These are phyloP conservation scores for Fusarium nygamai DNA, from an alignment of 2,329 filamentous ascomycete genomes.

Conservation along the genomic window DNA sequence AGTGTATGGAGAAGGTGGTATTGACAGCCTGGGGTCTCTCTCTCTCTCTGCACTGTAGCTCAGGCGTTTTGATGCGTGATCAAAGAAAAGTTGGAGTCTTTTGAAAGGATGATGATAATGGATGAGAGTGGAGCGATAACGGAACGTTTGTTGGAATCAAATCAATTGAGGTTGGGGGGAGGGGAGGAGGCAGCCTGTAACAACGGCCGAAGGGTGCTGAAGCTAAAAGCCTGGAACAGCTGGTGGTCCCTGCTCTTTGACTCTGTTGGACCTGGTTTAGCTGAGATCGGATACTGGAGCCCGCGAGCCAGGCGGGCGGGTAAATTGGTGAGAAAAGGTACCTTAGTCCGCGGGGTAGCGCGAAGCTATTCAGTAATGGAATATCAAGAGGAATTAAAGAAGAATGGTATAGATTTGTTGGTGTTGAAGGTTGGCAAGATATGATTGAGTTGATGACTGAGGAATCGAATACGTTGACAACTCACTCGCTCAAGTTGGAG, in stretches of 20 bases:
- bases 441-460: slow-evolving; percentile 14
- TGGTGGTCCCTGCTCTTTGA: slow-evolving; percentile 12
- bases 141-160: slow-evolving; percentile 10
- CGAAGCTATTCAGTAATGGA: slow-evolving; percentile 9
- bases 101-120: slow-evolving; percentile 18
- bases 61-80: background rate
- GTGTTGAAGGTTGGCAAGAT: background rate
- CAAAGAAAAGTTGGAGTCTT: background rate
- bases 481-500: background rate
- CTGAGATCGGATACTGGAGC: slow-evolving; percentile 23
- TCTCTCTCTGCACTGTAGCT: background rate
- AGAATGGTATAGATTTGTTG: no score
- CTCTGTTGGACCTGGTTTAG: slow-evolving; percentile 12
- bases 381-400: no score
- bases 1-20: slow-evolving; percentile 22
- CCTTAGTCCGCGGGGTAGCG: slow-evolving; percentile 27
- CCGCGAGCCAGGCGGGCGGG: slow-evolving; percentile 35
- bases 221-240: slow-evolving; percentile 7
- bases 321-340: slow-evolving; percentile 16
- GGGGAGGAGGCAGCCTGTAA: slow-evolving; percentile 10
- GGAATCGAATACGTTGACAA: background rate
- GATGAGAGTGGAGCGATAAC: slow-evolving; percentile 17
- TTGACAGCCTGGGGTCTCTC: background rate
- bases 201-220: background rate
- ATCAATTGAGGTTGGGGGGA: slow-evolving; percentile 8